phyloP scores from a whole-genome alignment of 2,329 filamentous ascomycete genomes.

The Trichoderma polysporum region DNA sequence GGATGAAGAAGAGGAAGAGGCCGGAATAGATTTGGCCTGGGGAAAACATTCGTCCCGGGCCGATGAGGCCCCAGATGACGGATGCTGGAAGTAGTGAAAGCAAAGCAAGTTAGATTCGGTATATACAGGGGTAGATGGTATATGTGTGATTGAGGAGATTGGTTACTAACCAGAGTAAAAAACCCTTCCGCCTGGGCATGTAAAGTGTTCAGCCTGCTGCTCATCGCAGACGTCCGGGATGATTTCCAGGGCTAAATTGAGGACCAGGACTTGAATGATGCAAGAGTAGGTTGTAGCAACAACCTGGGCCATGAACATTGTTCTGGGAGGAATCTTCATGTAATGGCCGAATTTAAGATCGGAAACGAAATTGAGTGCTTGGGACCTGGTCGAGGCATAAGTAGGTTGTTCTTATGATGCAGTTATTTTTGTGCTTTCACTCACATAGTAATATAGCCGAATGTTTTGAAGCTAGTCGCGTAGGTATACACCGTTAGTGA shows the following conservation, averaged over 20 bases:
- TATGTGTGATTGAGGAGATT: background rate
- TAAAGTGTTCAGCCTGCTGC: slow-evolving; percentile 58
- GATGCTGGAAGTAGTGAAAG: slow-evolving; percentile 44
- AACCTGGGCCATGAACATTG: slow-evolving; percentile 66
- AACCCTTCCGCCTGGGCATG: slow-evolving; percentile 61
- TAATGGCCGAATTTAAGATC: slow-evolving; percentile 73
- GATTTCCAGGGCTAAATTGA: slow-evolving; percentile 59
- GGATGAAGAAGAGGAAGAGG: slow-evolving; percentile 58
- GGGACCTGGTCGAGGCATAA: slow-evolving; percentile 42
- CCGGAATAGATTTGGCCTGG: slow-evolving; percentile 61
- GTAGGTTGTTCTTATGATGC: background rate
- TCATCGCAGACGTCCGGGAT: slow-evolving; percentile 65
- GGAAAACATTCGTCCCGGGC: slow-evolving; percentile 63
- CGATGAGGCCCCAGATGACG: slow-evolving; percentile 67
- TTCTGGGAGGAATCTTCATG: slow-evolving; percentile 68
- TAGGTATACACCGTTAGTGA: background rate
- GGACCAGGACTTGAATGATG: slow-evolving; percentile 63
- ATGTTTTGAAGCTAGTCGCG: slow-evolving; percentile 57
- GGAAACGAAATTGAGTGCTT: slow-evolving; percentile 62
- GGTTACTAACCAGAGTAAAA: slow-evolving; percentile 57
- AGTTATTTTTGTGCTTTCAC: background rate
- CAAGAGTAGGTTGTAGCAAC: slow-evolving; percentile 65
- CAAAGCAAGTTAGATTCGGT: background rate
- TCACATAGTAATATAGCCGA: slow-evolving; percentile 60
- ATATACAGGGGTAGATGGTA: background rate